Percentiles rank a stretch among this genome's conserved stretches.
phyloP scores from a whole-genome alignment of 2,329 filamentous ascomycete species.

The Talaromyces marneffei region DNA sequence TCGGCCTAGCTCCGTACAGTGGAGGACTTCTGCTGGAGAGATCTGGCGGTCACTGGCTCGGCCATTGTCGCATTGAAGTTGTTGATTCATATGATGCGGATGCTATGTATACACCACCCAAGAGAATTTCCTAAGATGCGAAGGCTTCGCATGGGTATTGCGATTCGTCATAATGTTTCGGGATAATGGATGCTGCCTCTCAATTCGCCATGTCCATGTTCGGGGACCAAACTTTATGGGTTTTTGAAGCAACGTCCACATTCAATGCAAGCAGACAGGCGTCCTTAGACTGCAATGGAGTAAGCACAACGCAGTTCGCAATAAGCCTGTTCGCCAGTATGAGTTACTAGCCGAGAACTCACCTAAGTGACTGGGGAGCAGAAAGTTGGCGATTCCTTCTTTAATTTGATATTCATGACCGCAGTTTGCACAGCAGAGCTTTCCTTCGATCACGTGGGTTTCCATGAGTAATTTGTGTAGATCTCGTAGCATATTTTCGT shows the following conservation, averaged over 20 bases:
- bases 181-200: background rate
- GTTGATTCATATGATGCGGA: background rate
- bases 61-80: background rate
- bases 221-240: background rate
- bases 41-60: background rate
- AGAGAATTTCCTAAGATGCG: background rate
- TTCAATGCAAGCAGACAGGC: background rate
- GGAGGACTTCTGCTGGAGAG: background rate
- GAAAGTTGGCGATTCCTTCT: slow-evolving; percentile 94
- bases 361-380: slow-evolving; percentile 84
- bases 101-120: background rate
- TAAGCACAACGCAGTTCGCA: background rate
- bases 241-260: background rate
- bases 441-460: slow-evolving; percentile 83
- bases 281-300: background rate
- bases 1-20: background rate
- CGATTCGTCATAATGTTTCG: background rate
- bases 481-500: slow-evolving; percentile 68
- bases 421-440: slow-evolving; percentile 83
- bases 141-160: background rate
- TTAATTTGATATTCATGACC: slow-evolving; percentile 91
- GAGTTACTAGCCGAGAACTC: background rate
- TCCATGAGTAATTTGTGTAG: slow-evolving; percentile 78
- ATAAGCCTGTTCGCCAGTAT: background rate
- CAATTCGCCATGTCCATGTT: background rate